Evolutionary conservation across 164 flowering plant species (phyloP).

Genomic region (Protea cynaroides): DNA sequence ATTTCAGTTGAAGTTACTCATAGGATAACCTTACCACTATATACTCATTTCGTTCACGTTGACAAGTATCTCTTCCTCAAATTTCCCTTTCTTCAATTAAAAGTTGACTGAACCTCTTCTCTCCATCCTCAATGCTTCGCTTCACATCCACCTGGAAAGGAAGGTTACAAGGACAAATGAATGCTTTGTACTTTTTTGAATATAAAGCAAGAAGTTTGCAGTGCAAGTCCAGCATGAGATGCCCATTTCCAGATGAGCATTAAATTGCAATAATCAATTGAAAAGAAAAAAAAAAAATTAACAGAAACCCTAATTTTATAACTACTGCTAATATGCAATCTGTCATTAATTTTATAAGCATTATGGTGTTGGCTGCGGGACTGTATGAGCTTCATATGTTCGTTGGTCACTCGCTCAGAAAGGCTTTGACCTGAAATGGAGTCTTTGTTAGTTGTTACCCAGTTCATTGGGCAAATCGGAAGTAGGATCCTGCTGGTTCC

Average conservation of each 20-base stretch:
- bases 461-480: too few relatives aligned
- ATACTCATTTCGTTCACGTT: constrained; percentile 92
- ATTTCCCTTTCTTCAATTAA: constrained; percentile 94
- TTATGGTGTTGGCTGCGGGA: too few relatives aligned
- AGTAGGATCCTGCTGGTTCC: too few relatives aligned
- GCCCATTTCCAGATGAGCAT: neutral
- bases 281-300: neutral
- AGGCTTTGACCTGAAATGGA: too few relatives aligned
- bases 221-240: too few relatives aligned
- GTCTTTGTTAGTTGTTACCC: too few relatives aligned
- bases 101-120: constrained; percentile 78
- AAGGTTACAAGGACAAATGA: constrained; percentile 2
- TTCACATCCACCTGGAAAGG: constrained; percentile 65
- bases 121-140: constrained; percentile 70
- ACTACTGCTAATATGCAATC: too few relatives aligned
- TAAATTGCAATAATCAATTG: neutral
- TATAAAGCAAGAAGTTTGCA: too few relatives aligned
- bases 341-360: too few relatives aligned
- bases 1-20: neutral
- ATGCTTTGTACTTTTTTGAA: neutral
- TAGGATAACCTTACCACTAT: constrained; percentile 63
- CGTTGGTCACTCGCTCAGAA: too few relatives aligned
- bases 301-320: too few relatives aligned
- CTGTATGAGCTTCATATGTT: too few relatives aligned
- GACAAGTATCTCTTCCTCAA: constrained; percentile 97